Evolutionary conservation across 163 green algal species (phyloP).

Genomic region (Chlorella variabilis): DNA sequence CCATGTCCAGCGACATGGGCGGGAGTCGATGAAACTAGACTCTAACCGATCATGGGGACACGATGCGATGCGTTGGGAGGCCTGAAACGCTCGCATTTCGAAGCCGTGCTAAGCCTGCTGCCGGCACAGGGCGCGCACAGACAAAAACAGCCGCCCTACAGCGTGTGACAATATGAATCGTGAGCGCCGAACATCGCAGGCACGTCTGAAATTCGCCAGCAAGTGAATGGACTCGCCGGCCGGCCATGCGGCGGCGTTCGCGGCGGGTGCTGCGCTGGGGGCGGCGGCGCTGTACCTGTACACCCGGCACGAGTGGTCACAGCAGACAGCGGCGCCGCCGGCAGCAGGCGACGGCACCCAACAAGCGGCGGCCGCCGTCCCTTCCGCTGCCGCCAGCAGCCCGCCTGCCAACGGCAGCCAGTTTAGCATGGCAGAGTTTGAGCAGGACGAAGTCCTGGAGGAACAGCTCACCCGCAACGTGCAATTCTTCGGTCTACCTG

Average conservation of each 20-base stretch:
- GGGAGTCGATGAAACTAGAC: background rate
- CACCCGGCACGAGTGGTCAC: background rate
- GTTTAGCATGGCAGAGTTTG: conserved; percentile 23
- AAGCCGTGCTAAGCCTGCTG: no score
- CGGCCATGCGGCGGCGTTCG: conserved; percentile 12
- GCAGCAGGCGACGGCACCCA: background rate
- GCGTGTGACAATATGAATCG: no score
- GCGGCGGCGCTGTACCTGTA: conserved; percentile 5
- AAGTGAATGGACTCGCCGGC: conserved; percentile 6
- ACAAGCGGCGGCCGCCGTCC: background rate
- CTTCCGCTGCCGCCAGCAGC: background rate
- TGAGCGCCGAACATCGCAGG: no score
- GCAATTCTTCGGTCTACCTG: conserved; percentile 93
- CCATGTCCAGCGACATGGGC: background rate
- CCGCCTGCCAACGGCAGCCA: background rate
- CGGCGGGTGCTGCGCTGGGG: conserved; percentile 24
- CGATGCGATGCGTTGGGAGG: background rate
- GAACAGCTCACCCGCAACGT: conserved; percentile 92
- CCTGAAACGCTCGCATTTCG: no score
- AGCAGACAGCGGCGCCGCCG: background rate
- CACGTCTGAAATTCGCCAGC: no score
- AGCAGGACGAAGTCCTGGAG: conserved; percentile 62
- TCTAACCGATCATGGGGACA: background rate
- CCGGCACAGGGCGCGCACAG: no score
- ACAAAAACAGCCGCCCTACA: no score